Evolutionary conservation across 176 grass and related monocot genomes (phyloP).

Genomic region (Juncus effusus): DNA sequence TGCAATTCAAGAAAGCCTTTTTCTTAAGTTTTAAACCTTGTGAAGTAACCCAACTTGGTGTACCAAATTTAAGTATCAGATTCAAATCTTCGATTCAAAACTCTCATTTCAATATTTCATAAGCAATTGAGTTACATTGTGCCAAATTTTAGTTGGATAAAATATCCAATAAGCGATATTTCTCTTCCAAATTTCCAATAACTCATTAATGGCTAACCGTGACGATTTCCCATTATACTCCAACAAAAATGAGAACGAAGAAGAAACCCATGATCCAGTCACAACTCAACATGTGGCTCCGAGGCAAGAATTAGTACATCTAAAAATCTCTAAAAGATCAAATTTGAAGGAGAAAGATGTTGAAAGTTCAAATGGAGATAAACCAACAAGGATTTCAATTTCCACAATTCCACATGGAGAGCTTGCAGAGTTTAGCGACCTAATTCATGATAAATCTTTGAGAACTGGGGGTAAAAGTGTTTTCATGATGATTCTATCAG

Average conservation of each 20-base stretch:
- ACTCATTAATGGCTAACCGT: constrained; percentile 3
- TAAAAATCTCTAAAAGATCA: constrained; percentile 21
- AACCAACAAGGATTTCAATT: constrained; percentile 15
- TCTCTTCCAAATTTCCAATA: too few relatives aligned
- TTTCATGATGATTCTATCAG: constrained; percentile 62
- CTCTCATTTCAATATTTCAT: too few relatives aligned
- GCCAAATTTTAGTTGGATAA: too few relatives aligned
- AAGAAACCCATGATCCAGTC: not conserved
- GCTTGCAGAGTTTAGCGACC: constrained; percentile 1
- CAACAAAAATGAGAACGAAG: constrained; percentile 8
- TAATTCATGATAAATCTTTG: constrained; percentile 2
- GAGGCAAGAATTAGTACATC: constrained; percentile 1
- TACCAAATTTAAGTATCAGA: constrained; percentile 22
- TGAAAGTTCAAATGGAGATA: not conserved
- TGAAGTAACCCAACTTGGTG: constrained; percentile 11
- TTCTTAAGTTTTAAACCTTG: constrained; percentile 3
- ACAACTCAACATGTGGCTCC: not conserved
- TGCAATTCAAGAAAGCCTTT: constrained; percentile 11
- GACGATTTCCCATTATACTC: not conserved
- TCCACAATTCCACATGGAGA: constrained; percentile 16
- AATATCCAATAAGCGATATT: too few relatives aligned
- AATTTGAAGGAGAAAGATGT: not conserved
- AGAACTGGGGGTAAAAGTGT: constrained; percentile 4
- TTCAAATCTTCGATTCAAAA: constrained; percentile 10
- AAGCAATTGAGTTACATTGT: too few relatives aligned